Evolutionary conservation across 768 basidiomycete genomes (phyloP).

Genomic region (Serendipita indica): DNA sequence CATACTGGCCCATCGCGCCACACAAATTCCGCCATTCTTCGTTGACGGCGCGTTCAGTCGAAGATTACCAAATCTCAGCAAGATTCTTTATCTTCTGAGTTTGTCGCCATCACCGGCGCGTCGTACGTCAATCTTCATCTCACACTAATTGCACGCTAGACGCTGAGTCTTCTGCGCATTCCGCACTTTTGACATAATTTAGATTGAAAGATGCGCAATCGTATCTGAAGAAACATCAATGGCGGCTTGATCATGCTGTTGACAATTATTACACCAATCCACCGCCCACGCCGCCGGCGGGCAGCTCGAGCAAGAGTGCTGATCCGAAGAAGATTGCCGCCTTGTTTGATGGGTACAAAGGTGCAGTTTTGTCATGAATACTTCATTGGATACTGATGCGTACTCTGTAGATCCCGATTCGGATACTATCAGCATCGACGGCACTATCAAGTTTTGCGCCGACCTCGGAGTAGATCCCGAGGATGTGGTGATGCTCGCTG

Average conservation of each 20-base stretch:
- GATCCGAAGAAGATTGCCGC: constrained; percentile 32
- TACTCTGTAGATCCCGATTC: constrained; percentile 36
- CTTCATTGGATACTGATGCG: neutral
- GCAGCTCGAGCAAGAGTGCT: neutral
- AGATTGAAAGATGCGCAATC: neutral
- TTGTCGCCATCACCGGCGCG: constrained; percentile 16
- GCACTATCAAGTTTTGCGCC: constrained; percentile 62
- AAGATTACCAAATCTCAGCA: constrained; percentile 14
- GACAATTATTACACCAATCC: neutral
- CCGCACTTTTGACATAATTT: neutral
- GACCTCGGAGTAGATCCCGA: constrained; percentile 59
- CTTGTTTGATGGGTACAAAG: constrained; percentile 58
- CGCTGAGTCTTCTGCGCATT: neutral
- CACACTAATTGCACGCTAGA: neutral
- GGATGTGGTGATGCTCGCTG: constrained; percentile 65
- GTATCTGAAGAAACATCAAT: neutral
- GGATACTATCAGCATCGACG: constrained; percentile 58
- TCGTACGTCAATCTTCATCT: constrained; percentile 11
- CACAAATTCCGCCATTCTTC: too few relatives aligned
- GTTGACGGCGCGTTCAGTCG: neutral
- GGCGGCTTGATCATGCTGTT: neutral
- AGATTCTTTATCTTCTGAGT: constrained; percentile 16
- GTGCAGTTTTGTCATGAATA: constrained; percentile 22
- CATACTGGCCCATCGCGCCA: too few relatives aligned
- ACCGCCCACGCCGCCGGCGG: constrained; percentile 9